Percentiles rank a stretch among this genome's conserved stretches.
Evolutionary conservation across 192 early-diverging fungal species (phyloP).

Genomic region (Gonapodya sp.): DNA sequence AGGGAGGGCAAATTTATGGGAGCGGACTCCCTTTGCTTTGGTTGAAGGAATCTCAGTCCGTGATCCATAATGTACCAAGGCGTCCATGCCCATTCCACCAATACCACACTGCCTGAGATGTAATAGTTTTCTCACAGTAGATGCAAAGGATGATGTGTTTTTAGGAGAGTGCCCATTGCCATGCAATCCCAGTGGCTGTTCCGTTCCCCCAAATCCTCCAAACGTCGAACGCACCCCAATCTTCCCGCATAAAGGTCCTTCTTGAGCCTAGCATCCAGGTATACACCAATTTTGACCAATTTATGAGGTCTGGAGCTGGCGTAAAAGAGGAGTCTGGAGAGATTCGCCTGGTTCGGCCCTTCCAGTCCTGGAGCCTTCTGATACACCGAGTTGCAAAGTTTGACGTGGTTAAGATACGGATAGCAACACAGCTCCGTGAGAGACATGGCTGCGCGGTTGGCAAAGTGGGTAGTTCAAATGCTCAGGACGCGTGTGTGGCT

Average conservation of each 20-base stretch:
- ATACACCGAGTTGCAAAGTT: conserved; percentile 36
- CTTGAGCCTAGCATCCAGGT: conserved; percentile 60
- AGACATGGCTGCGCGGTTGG: background rate
- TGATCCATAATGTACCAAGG: too few relatives aligned
- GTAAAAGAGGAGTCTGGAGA: conserved; percentile 84
- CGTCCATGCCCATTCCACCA: too few relatives aligned
- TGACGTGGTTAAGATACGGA: conserved; percentile 28
- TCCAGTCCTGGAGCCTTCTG: conserved; percentile 47
- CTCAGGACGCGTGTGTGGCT: too few relatives aligned
- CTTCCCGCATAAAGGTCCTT: conserved; percentile 52
- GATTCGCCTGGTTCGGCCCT: conserved; percentile 63
- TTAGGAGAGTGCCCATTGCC: too few relatives aligned
- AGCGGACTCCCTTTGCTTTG: too few relatives aligned
- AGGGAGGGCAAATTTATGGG: too few relatives aligned
- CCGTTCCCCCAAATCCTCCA: background rate
- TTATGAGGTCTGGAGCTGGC: conserved; percentile 79
- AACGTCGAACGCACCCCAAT: conserved; percentile 39
- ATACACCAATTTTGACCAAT: conserved; percentile 77
- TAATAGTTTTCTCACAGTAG: too few relatives aligned
- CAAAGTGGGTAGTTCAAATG: too few relatives aligned
- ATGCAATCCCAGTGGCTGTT: too few relatives aligned
- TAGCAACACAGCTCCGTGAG: conserved; percentile 18
- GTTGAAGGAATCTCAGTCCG: too few relatives aligned
- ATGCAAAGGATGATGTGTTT: too few relatives aligned
- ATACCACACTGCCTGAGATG: too few relatives aligned